Evolutionary conservation across 345 rosid genomes (phyloP).

Genomic region (Acer campestre): DNA sequence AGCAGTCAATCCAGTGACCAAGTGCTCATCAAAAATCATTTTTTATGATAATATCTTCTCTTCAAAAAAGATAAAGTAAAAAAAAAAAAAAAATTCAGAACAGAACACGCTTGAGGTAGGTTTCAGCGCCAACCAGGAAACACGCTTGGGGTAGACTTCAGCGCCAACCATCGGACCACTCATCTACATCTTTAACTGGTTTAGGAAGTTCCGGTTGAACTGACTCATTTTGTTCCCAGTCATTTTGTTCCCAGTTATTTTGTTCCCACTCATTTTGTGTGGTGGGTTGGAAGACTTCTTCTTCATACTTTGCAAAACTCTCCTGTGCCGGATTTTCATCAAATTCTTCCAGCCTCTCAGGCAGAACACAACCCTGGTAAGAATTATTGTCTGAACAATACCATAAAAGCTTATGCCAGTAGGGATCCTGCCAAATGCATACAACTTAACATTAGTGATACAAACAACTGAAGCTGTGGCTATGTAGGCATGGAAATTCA

Average conservation of each 20-base stretch:
- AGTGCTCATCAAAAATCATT: background rate
- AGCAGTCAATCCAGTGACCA: background rate
- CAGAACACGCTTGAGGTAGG: background rate
- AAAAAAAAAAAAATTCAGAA: background rate
- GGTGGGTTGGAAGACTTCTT: conserved; percentile 30
- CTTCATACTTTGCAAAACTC: conserved; percentile 29
- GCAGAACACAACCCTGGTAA: conserved; percentile 76
- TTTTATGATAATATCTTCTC: background rate
- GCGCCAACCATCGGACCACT: conserved; percentile 86
- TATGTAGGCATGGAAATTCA: background rate
- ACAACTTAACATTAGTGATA: background rate
- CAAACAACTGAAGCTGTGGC: background rate
- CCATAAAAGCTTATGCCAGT: conserved; percentile 80
- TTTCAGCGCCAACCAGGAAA: background rate
- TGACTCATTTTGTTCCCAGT: conserved; percentile 34
- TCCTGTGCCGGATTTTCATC: conserved; percentile 17
- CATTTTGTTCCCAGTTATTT: conserved; percentile 22
- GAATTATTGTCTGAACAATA: conserved; percentile 67
- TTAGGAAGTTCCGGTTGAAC: conserved; percentile 26
- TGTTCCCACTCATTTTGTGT: conserved; percentile 35
- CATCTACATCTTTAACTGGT: conserved; percentile 50
- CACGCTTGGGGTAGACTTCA: conserved; percentile 15
- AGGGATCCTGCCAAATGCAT: conserved; percentile 53
- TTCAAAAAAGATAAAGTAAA: background rate
- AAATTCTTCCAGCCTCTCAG: conserved; percentile 49